Percentiles rank a stretch among this genome's conserved stretches.
phyloP scores from a whole-genome alignment of 2,329 filamentous ascomycete species.

The Lasiodiplodia hormozganensis region DNA sequence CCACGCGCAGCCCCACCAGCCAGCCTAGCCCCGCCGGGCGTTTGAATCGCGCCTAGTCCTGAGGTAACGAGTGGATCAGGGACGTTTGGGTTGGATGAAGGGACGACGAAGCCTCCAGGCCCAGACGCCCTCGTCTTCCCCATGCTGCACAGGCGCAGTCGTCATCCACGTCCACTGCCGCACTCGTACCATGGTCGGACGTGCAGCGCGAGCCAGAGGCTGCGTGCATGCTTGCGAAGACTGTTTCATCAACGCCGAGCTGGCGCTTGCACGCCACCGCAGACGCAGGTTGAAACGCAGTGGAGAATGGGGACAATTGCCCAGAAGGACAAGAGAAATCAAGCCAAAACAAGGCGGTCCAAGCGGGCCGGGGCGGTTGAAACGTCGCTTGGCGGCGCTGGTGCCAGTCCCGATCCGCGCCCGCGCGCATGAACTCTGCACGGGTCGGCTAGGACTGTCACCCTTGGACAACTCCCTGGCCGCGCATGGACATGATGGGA shows the following conservation, averaged over 20 bases:
- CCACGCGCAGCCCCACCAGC: constrained; percentile 7
- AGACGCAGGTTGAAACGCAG: background rate
- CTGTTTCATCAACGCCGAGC: constrained; percentile 6
- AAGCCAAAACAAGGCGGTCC: constrained; percentile 18
- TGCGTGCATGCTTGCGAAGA: background rate
- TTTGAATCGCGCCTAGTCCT: background rate
- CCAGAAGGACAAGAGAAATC: constrained; percentile 5
- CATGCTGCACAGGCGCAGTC: background rate
- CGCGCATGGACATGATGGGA: background rate
- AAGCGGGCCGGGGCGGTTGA: constrained; percentile 15
- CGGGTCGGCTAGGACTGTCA: constrained; percentile 13
- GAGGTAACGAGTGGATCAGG: constrained; percentile 16
- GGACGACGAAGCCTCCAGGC: background rate
- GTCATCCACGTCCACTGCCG: background rate
- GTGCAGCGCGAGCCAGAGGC: background rate
- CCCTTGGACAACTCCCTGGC: background rate
- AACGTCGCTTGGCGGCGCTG: constrained; percentile 21
- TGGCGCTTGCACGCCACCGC: background rate
- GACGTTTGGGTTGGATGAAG: background rate
- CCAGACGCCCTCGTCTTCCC: background rate
- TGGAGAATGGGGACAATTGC: background rate
- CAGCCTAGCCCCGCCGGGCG: background rate
- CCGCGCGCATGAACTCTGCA: constrained; percentile 5
- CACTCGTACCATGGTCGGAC: background rate
- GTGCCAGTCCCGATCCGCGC: constrained; percentile 10